Evolutionary conservation across 192 early-diverging fungal species (phyloP).

Genomic region (Backusella westeae): DNA sequence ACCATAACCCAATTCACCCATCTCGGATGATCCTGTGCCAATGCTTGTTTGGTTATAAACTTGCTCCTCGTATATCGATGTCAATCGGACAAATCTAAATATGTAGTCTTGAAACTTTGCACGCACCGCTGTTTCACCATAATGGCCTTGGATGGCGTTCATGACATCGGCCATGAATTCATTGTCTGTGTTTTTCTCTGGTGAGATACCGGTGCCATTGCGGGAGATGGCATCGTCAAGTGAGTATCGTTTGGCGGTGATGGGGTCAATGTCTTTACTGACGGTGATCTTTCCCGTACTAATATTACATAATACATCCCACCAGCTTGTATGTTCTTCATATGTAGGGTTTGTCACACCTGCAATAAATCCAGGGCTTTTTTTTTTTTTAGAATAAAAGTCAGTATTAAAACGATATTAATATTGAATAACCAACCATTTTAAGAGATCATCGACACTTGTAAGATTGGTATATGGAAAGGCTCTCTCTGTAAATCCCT

Average conservation of each 20-base stretch:
- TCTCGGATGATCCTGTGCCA: conserved; percentile 43
- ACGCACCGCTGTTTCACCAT: conserved; percentile 82
- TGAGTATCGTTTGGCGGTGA: conserved; percentile 2
- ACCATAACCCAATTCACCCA: conserved; percentile 63
- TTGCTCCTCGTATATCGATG: conserved; percentile 74
- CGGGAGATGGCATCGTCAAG: conserved; percentile 12
- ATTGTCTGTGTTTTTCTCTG: conserved; percentile 39
- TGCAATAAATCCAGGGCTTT: conserved; percentile 86
- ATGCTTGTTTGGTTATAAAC: conserved; percentile 60
- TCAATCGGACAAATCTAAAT: conserved; percentile 75
- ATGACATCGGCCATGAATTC: conserved; percentile 58
- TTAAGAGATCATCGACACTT: conserved; percentile 81
- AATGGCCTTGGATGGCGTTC: conserved; percentile 77
- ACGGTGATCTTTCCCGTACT: conserved; percentile 90
- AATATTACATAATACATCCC: conserved; percentile 94
- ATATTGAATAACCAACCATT: conserved; percentile 40
- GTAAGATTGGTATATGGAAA: conserved; percentile 89
- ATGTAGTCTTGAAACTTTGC: conserved; percentile 88
- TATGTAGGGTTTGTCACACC: conserved; percentile 96
- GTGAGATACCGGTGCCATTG: background rate
- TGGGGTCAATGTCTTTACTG: conserved; percentile 60
- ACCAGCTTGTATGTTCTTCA: conserved; percentile 90
- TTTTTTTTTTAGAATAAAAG: conserved; percentile 26
- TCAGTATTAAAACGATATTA: conserved; percentile 6
- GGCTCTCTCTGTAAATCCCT: conserved; percentile 85